These are phyloP conservation scores for Kwoniella sp. DNA, from an alignment of 768 basidiomycete genomes.

Conservation along the genomic window DNA sequence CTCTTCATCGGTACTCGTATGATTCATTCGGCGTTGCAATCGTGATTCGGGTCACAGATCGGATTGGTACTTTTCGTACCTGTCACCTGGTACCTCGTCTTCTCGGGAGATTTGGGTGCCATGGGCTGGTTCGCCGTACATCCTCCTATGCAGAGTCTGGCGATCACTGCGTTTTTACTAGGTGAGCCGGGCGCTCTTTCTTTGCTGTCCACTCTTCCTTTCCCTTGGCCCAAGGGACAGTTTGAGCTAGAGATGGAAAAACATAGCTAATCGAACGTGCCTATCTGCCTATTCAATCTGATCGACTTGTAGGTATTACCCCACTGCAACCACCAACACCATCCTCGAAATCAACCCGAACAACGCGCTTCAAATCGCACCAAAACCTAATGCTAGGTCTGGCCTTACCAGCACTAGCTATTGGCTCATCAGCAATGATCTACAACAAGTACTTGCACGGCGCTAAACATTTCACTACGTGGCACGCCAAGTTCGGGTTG, in stretches of 20 bases:
- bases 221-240: too few species aligned
- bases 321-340: conserved; percentile 66
- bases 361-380: conserved; percentile 68
- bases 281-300: neutral
- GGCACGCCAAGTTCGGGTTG: conserved; percentile 79
- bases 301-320: conserved; percentile 26
- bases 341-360: conserved; percentile 64
- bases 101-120: conserved; percentile 35
- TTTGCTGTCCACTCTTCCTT: too few species aligned
- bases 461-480: conserved; percentile 67
- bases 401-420: conserved; percentile 64
- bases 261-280: neutral
- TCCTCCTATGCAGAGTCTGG: conserved; percentile 66
- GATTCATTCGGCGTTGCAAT: too few species aligned
- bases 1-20: too few species aligned
- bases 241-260: too few species aligned
- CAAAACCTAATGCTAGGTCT: conserved; percentile 65
- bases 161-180: conserved; percentile 64
- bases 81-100: conserved; percentile 42
- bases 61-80: conserved; percentile 42
- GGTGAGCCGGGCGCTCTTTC: conserved; percentile 58
- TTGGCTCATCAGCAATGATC: conserved; percentile 67
- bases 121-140: conserved; percentile 69
- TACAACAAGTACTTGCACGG: conserved; percentile 64
- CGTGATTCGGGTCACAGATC: too few species aligned